Evolutionary conservation across 2,329 filamentous ascomycete genomes (phyloP).

Genomic region (Leptographium lundbergii): DNA sequence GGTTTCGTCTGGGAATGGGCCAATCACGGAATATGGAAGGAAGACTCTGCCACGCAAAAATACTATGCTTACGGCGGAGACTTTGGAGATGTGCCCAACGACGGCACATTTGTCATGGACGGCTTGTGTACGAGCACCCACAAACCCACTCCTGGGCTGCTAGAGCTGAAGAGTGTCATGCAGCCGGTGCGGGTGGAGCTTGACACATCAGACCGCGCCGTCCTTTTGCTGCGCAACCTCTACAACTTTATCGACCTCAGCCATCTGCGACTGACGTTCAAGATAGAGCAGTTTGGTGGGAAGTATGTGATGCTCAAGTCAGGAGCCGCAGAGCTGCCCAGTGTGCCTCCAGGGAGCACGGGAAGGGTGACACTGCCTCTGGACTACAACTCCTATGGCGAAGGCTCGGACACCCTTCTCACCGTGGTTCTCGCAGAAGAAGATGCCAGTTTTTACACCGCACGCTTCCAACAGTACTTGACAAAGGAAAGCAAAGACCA

Average conservation of each 20-base stretch:
- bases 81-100: constrained; percentile 48
- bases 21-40: constrained; percentile 44
- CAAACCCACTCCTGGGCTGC: constrained; percentile 40
- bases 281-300: constrained; percentile 28
- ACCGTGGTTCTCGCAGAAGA: background rate
- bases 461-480: constrained; percentile 38
- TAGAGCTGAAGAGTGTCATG: constrained; percentile 44
- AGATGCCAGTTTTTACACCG: constrained; percentile 35
- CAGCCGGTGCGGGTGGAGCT: constrained; percentile 31
- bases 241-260: constrained; percentile 35
- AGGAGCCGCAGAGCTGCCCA: constrained; percentile 27
- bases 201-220: background rate
- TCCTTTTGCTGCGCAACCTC: constrained; percentile 27
- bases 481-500: constrained; percentile 14
- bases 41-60: constrained; percentile 25
- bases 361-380: constrained; percentile 21
- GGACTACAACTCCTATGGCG: constrained; percentile 29
- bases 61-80: constrained; percentile 48
- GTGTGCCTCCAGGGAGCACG: constrained; percentile 24
- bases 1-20: constrained; percentile 58
- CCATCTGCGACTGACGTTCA: constrained; percentile 29
- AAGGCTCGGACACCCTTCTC: constrained; percentile 2
- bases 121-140: constrained; percentile 42
- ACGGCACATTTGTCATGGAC: constrained; percentile 50
- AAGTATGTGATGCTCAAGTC: constrained; percentile 24